Percentiles rank a stretch among this genome's conserved stretches.
Conservation (phyloP, 768 basidiomycete species). For the Xerocomus spinulosus region DNA sequence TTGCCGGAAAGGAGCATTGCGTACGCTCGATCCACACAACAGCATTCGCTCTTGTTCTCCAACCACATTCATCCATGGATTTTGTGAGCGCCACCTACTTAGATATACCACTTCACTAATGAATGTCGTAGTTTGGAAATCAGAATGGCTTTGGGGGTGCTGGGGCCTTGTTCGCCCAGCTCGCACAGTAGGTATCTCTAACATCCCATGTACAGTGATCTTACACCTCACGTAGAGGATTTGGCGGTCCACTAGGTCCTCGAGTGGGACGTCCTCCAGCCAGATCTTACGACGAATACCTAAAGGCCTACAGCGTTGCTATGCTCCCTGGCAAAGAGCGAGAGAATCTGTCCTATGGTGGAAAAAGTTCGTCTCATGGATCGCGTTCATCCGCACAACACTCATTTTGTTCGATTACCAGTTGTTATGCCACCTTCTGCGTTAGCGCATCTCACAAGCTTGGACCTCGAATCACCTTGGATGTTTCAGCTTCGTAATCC, state of each 20-base stretch:
- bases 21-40: slow-evolving; percentile 15
- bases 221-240: slow-evolving; percentile 40
- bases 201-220: slow-evolving; percentile 3
- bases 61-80: slow-evolving; percentile 33
- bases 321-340: slow-evolving; percentile 85
- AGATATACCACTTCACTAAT: slow-evolving; percentile 1
- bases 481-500: slow-evolving; percentile 96
- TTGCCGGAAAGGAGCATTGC: slow-evolving; percentile 30
- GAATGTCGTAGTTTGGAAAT: slow-evolving; percentile 32
- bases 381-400: slow-evolving; percentile 7
- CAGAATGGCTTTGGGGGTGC: slow-evolving; percentile 40
- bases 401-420: slow-evolving; percentile 28
- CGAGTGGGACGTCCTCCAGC: slow-evolving; percentile 49
- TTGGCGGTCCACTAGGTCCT: slow-evolving; percentile 48
- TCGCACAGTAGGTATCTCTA: slow-evolving; percentile 49
- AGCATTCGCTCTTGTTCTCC: slow-evolving; percentile 12
- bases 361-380: slow-evolving; percentile 74
- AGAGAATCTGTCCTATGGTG: slow-evolving; percentile 92
- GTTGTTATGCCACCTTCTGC: slow-evolving; percentile 98
- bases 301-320: slow-evolving; percentile 92
- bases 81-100: slow-evolving; percentile 28
- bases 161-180: slow-evolving; percentile 58
- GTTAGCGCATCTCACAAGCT: slow-evolving; percentile 76
- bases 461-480: slow-evolving; percentile 92
- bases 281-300: slow-evolving; percentile 83